Percentiles rank a stretch among this genome's conserved stretches.
Conservation (phyloP, 306 rosid genomes). For the Cucumis sativus region DNA sequence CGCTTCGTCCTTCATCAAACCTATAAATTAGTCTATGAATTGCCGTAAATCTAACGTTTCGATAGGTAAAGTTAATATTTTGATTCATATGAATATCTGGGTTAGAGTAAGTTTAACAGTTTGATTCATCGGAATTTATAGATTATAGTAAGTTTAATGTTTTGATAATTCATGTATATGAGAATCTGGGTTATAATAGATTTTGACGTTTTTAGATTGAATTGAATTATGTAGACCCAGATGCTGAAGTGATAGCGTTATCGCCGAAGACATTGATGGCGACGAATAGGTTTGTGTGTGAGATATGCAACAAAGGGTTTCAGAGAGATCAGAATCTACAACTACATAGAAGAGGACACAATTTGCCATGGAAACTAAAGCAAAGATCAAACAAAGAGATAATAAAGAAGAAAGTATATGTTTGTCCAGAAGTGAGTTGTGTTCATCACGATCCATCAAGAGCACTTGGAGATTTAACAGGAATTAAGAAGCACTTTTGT, state of each 20-base stretch:
- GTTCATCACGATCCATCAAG: slow-evolving; percentile 17
- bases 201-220: no score
- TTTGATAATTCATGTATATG: no score
- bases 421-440: slow-evolving; percentile 13
- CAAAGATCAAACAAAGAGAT: slow-evolving; percentile 14
- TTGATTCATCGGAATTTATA: no score
- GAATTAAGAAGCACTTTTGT: slow-evolving; percentile 14
- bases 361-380: slow-evolving; percentile 20
- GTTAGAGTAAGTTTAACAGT: no score
- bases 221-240: slow-evolving; percentile 5
- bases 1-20: no score
- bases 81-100: neutral
- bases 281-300: slow-evolving; percentile 15
- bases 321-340: slow-evolving; percentile 17
- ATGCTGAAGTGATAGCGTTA: slow-evolving; percentile 16
- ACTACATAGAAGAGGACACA: slow-evolving; percentile 16
- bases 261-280: slow-evolving; percentile 14
- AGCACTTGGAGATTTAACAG: slow-evolving; percentile 15
- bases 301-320: slow-evolving; percentile 20
- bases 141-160: no score
- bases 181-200: no score
- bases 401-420: slow-evolving; percentile 14
- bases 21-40: no score
- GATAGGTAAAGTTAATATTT: neutral
- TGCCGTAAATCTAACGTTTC: neutral